Percentiles rank a stretch among this genome's conserved stretches.
Evolutionary conservation across 78 protist genomes (phyloP).

Genomic region (Bodo saltans): DNA sequence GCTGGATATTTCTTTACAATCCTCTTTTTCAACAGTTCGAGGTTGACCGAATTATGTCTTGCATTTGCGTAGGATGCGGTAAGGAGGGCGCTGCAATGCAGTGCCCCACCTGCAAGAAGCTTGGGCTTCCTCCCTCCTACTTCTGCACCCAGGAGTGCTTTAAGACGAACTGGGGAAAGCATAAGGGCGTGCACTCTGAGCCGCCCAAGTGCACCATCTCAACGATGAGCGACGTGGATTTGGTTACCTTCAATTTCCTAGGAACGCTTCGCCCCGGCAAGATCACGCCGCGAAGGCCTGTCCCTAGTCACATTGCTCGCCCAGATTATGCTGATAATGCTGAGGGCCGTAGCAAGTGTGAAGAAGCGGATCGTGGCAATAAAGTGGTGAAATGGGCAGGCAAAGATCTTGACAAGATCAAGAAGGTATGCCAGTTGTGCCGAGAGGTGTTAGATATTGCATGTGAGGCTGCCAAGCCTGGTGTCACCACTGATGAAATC

Average conservation of each 20-base stretch:
- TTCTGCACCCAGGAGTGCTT: slow-evolving; percentile 25
- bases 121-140: slow-evolving; percentile 21
- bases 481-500: slow-evolving; percentile 85
- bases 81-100: slow-evolving; percentile 24
- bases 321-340: slow-evolving; percentile 26
- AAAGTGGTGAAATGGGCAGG: not conserved
- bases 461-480: slow-evolving; percentile 56
- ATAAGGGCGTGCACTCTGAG: slow-evolving; percentile 1
- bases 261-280: slow-evolving; percentile 1
- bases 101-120: slow-evolving; percentile 28
- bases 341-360: not conserved
- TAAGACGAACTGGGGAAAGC: slow-evolving; percentile 8
- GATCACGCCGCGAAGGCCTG: slow-evolving; percentile 1
- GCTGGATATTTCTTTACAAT: too few relatives aligned
- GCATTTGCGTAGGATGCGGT: slow-evolving; percentile 28
- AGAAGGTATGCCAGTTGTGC: slow-evolving; percentile 28
- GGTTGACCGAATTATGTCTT: not conserved
- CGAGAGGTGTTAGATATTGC: slow-evolving; percentile 87
- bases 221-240: not conserved
- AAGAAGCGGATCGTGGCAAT: not conserved
- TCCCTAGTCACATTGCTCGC: not conserved
- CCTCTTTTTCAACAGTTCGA: not conserved
- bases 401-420: slow-evolving; percentile 33
- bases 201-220: slow-evolving; percentile 23
- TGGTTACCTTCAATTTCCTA: not conserved